Conservation (phyloP, 176 grass and related monocot species). For the Neostapfia colusana region DNA sequence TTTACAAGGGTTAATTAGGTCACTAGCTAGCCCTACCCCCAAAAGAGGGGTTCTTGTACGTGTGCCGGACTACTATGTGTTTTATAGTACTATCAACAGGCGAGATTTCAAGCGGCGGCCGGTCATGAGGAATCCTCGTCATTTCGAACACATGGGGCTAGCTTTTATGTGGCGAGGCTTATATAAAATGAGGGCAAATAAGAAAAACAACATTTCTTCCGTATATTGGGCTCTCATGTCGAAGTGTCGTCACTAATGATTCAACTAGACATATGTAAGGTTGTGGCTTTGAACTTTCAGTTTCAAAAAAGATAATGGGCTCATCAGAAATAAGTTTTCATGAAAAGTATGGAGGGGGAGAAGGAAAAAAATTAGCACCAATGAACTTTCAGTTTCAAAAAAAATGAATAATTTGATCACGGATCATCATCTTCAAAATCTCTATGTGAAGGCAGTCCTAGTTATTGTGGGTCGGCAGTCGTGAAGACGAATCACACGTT, state of each 20-base stretch:
- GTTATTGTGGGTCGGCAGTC: constrained; percentile 11
- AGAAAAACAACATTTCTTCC: too few relatives aligned
- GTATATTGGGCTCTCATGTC: neutral
- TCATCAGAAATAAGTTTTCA: too few relatives aligned
- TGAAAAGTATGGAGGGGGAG: neutral
- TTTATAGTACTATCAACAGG: neutral
- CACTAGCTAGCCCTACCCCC: neutral
- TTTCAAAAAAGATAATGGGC: too few relatives aligned
- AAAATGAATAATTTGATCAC: neutral
- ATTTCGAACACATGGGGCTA: too few relatives aligned
- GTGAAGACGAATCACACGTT: constrained; percentile 47
- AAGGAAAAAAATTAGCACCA: neutral
- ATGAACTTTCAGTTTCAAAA: neutral
- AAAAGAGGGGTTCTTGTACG: neutral
- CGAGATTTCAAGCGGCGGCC: neutral
- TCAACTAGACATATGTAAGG: too few relatives aligned
- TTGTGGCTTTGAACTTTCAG: constrained; percentile 9
- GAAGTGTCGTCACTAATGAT: too few relatives aligned
- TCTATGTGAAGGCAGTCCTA: neutral
- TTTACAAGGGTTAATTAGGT: neutral
- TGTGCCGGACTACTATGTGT: neutral
- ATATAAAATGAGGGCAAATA: too few relatives aligned
- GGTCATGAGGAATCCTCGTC: neutral
- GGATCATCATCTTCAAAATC: neutral
- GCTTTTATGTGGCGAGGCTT: too few relatives aligned